Base-by-base conservation (phyloP, 179 eudicot genomes). In the Beta macrorhiza region DNA sequence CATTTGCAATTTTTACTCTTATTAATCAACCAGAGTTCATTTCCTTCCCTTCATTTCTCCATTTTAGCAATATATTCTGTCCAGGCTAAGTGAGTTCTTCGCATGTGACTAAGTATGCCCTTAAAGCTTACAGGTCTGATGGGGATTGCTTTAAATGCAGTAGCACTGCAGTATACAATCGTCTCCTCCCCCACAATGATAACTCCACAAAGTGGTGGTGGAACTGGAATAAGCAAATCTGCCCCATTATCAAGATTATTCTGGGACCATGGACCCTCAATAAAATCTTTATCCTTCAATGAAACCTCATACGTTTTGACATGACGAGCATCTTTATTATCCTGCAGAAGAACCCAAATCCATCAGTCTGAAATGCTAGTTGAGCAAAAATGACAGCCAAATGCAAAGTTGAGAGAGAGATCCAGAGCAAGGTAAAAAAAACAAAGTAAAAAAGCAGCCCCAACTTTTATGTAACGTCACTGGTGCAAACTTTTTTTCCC, bases 201-300 rank as follows among this genome's bases (percentile, higher is more conserved):
- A 72, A 96, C 99, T 69, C 99, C 99, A 84, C 97, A 92, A 74
- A 96, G 85, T 58, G 99, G 99, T 71, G 97, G 96, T 49, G 99
- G 99, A 45, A 96, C 97, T 2, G 99, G 99, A 76, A 96, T 96
- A 72, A 96, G 88, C 87, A 96, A 91, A 82, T 90, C 94, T 67
- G 99, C 98, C 67, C 99, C 99, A 84, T 94, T 96, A 80, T 96
- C 99, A 86, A 96, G 99, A 88, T 96, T 96, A 76, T 92, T 92
- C 80, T 92, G 99, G 77, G 98, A 91, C 99, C 97, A 96, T 70
- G 98, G 98, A 61, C 98, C 99, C 87, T 96, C 99, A 78, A 89
- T 86, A 88, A 96, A 94, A 89, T 92, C 97, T 90, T 96, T 92
- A 81, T 94, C 99, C 90, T 92, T 95, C 82, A 93, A 86, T n/a